Evolutionary conservation across 768 basidiomycete genomes (phyloP).

Genomic region (Tricholoma hemisulphureum): DNA sequence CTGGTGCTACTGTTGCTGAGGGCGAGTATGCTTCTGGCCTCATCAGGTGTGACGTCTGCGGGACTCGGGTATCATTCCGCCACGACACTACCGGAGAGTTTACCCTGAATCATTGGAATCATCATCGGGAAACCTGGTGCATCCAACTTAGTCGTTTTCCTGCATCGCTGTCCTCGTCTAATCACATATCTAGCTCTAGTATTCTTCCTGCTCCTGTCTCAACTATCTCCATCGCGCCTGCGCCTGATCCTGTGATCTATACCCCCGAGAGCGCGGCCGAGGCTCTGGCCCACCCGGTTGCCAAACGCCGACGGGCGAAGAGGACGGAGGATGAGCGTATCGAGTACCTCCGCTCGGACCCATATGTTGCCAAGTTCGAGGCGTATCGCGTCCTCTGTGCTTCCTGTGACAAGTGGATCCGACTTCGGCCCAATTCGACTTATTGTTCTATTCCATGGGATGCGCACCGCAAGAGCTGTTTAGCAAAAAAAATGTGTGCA

Average conservation of each 20-base stretch:
- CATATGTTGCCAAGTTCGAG: conserved; percentile 79
- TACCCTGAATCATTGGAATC: conserved; percentile 68
- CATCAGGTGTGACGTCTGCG: conserved; percentile 66
- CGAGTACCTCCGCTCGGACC: conserved; percentile 65
- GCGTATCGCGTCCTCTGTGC: conserved; percentile 78
- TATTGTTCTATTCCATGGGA: conserved; percentile 91
- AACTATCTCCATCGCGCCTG: conserved; percentile 14
- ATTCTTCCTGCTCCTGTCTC: background rate
- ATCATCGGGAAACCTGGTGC: conserved; percentile 61
- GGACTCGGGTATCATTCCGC: conserved; percentile 60
- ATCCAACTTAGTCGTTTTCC: background rate
- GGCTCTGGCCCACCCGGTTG: conserved; percentile 44
- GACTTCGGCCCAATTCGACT: conserved; percentile 81
- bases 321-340: conserved; percentile 78
- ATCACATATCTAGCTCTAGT: background rate
- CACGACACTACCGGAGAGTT: conserved; percentile 63
- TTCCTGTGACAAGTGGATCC: conserved; percentile 82
- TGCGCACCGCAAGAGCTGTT: conserved; percentile 78
- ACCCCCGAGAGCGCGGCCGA: conserved; percentile 42
- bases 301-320: conserved; percentile 71
- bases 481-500: conserved; percentile 73
- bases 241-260: conserved; percentile 39
- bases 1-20: conserved; percentile 10
- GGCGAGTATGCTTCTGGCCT: conserved; percentile 65
- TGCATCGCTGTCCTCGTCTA: background rate